Percentiles rank a stretch among this genome's conserved stretches.
Evolutionary conservation across 257 asterid species (phyloP).

Genomic region (Mentha longifolia): DNA sequence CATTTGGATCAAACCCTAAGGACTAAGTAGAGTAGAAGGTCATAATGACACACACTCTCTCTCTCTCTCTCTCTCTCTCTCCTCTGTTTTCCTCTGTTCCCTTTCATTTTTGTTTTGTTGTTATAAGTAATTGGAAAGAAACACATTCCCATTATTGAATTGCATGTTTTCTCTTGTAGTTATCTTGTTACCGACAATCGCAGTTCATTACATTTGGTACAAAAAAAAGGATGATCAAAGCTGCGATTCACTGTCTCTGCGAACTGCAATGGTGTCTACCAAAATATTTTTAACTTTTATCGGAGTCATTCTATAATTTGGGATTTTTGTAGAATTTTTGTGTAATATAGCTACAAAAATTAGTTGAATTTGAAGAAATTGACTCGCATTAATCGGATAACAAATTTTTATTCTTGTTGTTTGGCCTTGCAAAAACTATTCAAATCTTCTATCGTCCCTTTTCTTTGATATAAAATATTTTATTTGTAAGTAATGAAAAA

Average conservation of each 20-base stretch:
- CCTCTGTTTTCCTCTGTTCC: constrained; percentile 1
- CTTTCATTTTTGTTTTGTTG: constrained; percentile 7
- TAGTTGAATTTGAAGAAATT: neutral
- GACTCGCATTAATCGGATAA: too few species aligned
- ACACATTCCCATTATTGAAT: neutral
- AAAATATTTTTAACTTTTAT: neutral
- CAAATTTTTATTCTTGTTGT: too few species aligned
- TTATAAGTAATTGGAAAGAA: neutral
- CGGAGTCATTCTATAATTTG: neutral
- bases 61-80: neutral
- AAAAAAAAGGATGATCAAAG: neutral
- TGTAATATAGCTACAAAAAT: neutral
- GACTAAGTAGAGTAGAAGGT: constrained; percentile 35
- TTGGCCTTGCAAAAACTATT: too few species aligned
- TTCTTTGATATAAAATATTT: too few species aligned
- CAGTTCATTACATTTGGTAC: neutral
- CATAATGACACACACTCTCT: constrained; percentile 23
- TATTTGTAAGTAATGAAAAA: neutral
- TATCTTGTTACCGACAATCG: constrained; percentile 20
- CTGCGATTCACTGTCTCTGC: neutral
- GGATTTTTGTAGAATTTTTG: neutral
- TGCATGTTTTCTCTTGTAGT: neutral
- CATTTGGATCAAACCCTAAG: constrained; percentile 46
- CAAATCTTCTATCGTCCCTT: too few species aligned
- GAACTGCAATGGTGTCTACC: neutral